A percentile compares a stretch with the other conserved stretches of the same genome.
Evolutionary conservation across 768 basidiomycete genomes (phyloP).

Genomic region (Lactifluus subvellereus): DNA sequence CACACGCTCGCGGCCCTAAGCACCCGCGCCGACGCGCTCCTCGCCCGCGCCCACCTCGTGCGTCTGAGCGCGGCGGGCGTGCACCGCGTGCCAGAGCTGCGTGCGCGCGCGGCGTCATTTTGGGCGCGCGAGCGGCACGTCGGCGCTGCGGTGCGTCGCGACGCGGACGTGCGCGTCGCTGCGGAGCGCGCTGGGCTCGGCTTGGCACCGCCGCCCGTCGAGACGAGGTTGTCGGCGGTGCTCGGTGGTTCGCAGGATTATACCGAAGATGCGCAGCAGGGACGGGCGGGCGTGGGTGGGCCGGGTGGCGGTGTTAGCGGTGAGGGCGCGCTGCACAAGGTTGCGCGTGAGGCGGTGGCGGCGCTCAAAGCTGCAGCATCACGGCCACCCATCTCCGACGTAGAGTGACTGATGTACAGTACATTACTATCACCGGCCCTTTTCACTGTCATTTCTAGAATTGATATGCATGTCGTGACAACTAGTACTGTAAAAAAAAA

Average conservation of each 20-base stretch:
- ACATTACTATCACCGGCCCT: too few relatives aligned
- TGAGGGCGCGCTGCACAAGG: slow-evolving; percentile 7
- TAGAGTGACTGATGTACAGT: not conserved
- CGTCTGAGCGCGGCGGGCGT: slow-evolving; percentile 1
- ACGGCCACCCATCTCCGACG: not conserved
- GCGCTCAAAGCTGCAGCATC: slow-evolving; percentile 5
- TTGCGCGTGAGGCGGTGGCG: not conserved
- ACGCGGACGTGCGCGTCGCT: slow-evolving; percentile 15
- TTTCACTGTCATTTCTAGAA: not conserved
- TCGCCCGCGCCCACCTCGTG: slow-evolving; percentile 14
- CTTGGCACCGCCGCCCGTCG: not conserved
- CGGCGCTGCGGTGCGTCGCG: slow-evolving; percentile 16
- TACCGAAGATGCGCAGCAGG: not conserved
- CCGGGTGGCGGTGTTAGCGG: not conserved
- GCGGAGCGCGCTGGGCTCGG: slow-evolving; percentile 10
- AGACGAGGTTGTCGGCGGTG: not conserved
- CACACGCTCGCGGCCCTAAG: not conserved
- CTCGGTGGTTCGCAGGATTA: not conserved
- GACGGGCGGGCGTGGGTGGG: not conserved
- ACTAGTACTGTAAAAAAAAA: not conserved
- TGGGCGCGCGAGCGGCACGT: slow-evolving; percentile 12
- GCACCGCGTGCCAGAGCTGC: slow-evolving; percentile 16
- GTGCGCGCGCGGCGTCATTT: slow-evolving; percentile 4
- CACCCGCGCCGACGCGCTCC: slow-evolving; percentile 5
- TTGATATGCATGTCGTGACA: not conserved